Evolutionary conservation across 2,329 filamentous ascomycete genomes (phyloP).

Genomic region (Xylaria sp.): DNA sequence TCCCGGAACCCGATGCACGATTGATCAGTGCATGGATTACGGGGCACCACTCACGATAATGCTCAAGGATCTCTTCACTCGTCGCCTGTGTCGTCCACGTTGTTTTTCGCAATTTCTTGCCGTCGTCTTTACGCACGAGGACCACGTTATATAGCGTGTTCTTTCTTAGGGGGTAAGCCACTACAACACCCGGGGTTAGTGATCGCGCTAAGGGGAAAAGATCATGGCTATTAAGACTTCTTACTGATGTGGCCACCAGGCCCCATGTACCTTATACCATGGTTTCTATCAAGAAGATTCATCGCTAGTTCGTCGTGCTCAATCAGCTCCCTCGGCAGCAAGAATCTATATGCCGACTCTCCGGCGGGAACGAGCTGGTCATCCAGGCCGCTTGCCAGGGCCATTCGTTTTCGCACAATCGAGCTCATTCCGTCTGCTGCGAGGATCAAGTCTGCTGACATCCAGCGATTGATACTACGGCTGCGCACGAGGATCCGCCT

Average conservation of each 20-base stretch:
- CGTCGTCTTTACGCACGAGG: conserved; percentile 69
- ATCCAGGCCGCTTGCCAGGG: conserved; percentile 50
- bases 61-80: conserved; percentile 69
- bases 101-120: conserved; percentile 59
- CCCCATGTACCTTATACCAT: conserved; percentile 62
- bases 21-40: conserved; percentile 25
- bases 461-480: conserved; percentile 32
- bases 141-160: conserved; percentile 75
- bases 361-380: conserved; percentile 60
- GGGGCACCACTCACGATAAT: conserved; percentile 54
- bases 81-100: conserved; percentile 73
- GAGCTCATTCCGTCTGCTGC: conserved; percentile 67
- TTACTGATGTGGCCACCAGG: conserved; percentile 47
- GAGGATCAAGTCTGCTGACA: conserved; percentile 62
- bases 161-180: conserved; percentile 72
- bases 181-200: neutral
- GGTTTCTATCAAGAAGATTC: conserved; percentile 65
- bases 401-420: conserved; percentile 56
- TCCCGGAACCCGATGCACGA: conserved; percentile 52
- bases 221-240: neutral
- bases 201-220: neutral
- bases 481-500: conserved; percentile 40
- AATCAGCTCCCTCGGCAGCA: conserved; percentile 60
- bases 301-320: conserved; percentile 62
- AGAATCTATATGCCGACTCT: conserved; percentile 65